Percentiles rank a stretch among this genome's conserved stretches.
These are phyloP conservation scores for Saccharomyces kudriavzevii DNA, from an alignment of 805 yeast genomes.

Conservation along the genomic window DNA sequence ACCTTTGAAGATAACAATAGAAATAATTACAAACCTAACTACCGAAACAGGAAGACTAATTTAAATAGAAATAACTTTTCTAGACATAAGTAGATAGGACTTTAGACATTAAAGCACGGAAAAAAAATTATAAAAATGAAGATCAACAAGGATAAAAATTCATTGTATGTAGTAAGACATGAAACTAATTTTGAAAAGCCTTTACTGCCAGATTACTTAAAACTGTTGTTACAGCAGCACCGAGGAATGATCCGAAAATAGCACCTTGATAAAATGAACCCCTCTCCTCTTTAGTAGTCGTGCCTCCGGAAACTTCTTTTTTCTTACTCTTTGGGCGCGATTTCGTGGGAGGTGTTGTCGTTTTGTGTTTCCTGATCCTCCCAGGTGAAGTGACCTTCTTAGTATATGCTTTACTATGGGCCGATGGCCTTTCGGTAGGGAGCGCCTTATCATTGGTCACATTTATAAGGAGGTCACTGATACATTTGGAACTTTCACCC, in stretches of 20 bases:
- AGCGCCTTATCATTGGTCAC: neutral
- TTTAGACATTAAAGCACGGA: neutral
- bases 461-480: neutral
- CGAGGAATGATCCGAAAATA: conserved; percentile 24
- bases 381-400: neutral
- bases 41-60: neutral
- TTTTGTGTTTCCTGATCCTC: neutral
- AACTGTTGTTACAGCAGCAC: conserved; percentile 22
- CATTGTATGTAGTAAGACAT: neutral
- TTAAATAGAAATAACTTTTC: neutral
- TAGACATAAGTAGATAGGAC: neutral
- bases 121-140: neutral
- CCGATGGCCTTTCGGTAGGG: neutral
- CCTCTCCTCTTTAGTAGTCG: neutral
- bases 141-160: neutral
- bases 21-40: neutral
- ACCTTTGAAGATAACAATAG: conserved; percentile 5
- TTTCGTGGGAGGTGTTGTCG: neutral
- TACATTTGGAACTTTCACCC: neutral
- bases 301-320: neutral
- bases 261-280: conserved; percentile 22
- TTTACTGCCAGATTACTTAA: conserved; percentile 6
- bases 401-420: neutral
- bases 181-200: neutral
- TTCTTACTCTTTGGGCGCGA: neutral